Base-by-base conservation (phyloP, 1,284 basidiomycete genomes). In the Laetiporus sulphureus region DNA sequence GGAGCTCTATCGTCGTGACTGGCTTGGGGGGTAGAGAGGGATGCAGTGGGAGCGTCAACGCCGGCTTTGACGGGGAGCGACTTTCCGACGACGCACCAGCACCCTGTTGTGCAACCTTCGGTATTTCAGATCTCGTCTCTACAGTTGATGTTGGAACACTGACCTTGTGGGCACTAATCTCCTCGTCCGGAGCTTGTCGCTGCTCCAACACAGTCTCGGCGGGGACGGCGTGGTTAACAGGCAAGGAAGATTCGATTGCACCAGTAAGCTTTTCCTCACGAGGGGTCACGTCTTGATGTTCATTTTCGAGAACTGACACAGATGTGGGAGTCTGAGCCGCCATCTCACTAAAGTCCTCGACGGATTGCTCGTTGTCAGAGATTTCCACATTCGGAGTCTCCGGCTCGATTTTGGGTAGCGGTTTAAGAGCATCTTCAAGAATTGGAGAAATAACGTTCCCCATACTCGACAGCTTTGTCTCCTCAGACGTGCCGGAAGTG, bases 391-490 rank as follows among this genome's bases (percentile, higher is more conserved):
- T 25, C 6, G 8, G 19, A 24, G n/a, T 20, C 5, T 33, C 19
- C 5, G 16, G 13, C 21, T 41, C 4, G 15, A 13, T n/a, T 12
- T 25, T 76, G 5, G 82, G 82, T n/a, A 85, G 62, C 12, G 81
- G 71, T 55, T 65, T 79, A 40, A 86, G 62, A 29, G 77, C 69
- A 50, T 77, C 80, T 38, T 77, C 73, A 32, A 82, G 67, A 37
- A 86, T 83, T 0, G 83, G 83, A 2, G 83, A 85, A 39, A 85
- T 83, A 36, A 66, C 57, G 42, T 63, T 62, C 19, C 46, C 45
- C 45, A 58, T 60, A 32, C 57, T 56, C 0, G 53, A 39, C 7
- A 47, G 43, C 7, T 31, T 41, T 4, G 39, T 20, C 12, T 43
- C 22, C 32, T 42, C 36, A 13, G 45, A 19, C 4, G 33, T 41